Conservation (phyloP, 768 basidiomycete genomes). For the Collybiopsis confluens region DNA sequence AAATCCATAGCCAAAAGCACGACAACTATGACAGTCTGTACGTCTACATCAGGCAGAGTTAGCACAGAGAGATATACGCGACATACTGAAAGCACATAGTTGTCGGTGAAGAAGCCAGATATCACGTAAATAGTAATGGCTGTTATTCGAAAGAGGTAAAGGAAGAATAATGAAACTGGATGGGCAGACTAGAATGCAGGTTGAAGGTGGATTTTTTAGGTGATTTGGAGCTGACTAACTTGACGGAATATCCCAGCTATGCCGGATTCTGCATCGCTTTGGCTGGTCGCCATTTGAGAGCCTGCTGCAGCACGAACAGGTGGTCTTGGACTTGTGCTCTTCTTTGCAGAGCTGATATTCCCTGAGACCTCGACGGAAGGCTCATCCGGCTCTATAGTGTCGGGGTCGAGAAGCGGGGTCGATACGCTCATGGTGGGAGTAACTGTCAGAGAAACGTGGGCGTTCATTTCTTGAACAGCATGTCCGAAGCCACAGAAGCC, state of each 20-base stretch:
- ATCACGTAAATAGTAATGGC: conserved; percentile 93
- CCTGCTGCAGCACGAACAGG: conserved; percentile 39
- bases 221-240: conserved; percentile 33
- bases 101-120: conserved; percentile 84
- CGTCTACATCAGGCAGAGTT: neutral
- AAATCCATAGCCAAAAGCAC: conserved; percentile 96
- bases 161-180: conserved; percentile 78
- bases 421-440: conserved; percentile 46
- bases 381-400: conserved; percentile 89
- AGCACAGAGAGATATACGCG: neutral
- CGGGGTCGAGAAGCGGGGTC: conserved; percentile 65
- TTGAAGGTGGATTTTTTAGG: conserved; percentile 2
- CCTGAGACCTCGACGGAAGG: conserved; percentile 31
- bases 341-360: conserved; percentile 27
- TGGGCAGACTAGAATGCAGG: conserved; percentile 61
- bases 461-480: conserved; percentile 1
- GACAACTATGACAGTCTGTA: conserved; percentile 84
- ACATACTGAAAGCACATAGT: conserved; percentile 90
- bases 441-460: conserved; percentile 1
- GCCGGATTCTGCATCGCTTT: conserved; percentile 73
- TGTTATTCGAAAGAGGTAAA: conserved; percentile 82
- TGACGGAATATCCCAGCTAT: conserved; percentile 75
- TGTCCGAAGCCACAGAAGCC: neutral
- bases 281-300: conserved; percentile 46
- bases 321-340: conserved; percentile 23